Base-by-base conservation (phyloP, 306 rosid species). In the Begonia loranthoides region DNA sequence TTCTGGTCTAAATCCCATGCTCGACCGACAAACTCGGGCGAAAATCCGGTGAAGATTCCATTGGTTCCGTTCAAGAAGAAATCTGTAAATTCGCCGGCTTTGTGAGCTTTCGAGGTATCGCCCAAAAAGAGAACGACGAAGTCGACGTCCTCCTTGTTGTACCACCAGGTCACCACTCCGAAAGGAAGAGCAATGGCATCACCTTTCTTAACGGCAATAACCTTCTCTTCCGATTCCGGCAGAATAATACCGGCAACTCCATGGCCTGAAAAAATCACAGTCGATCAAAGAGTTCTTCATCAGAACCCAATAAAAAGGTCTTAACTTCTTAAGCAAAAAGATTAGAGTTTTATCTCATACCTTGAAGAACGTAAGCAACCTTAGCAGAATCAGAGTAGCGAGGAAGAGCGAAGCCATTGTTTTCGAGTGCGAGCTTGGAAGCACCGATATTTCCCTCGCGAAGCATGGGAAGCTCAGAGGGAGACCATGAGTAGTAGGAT, bases 161-260 rank as follows among this genome's bases (percentile, higher is more conserved):
- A 66, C 88, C 93, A 87, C 95, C 95, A 87, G 1, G 88, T 82
- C 9, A 87, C 87, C 59, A 77, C 83, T 21, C 93, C 93, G 41
- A 86, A 79, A 13, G 95, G 93, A 10, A 86, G 81, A 19, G 95
- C 93, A 65, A 86, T 54, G 9, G 93, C 83, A 56, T 87, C 93
- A n/a, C 93, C 93, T 72, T 79, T 77, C 64, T 82, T 87, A 15
- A 87, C 75, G 57, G 83, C 78, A 48, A 87, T 36, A 36, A 82
- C 83, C 73, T 73, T 82, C 75, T 87, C 93, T 57, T 87, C 83
- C 13, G 64, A 28, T 54, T 82, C 93, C 11, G 93, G 93, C 16
- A 68, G 81, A 12, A 87, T 78, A 17, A 87, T 62, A 59, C 95
- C 93, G 51, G 65, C 80, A 41, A 65, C 71, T 28, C 93, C 95